phyloP scores from a whole-genome alignment of 768 basidiomycete species.

The Lentinula detonsa region DNA sequence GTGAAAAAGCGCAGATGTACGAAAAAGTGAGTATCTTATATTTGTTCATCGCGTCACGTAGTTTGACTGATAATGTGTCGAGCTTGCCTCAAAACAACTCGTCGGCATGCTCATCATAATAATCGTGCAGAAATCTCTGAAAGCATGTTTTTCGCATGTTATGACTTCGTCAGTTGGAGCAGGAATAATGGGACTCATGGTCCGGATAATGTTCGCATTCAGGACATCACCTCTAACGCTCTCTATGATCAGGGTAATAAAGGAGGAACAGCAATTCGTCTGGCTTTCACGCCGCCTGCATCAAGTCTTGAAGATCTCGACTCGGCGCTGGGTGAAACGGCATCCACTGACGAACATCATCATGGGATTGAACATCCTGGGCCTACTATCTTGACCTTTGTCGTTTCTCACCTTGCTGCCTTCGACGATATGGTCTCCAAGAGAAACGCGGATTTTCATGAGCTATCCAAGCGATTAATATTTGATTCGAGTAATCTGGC shows the following conservation, averaged over 20 bases:
- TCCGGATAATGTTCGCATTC: slow-evolving; percentile 18
- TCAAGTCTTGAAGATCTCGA: slow-evolving; percentile 1
- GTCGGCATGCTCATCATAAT: slow-evolving; percentile 79
- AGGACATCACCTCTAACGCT: not conserved
- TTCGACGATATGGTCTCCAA: slow-evolving; percentile 75
- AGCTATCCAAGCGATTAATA: slow-evolving; percentile 50
- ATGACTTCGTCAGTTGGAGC: slow-evolving; percentile 51
- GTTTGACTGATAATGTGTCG: not conserved
- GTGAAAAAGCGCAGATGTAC: slow-evolving; percentile 55
- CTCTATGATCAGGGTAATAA: slow-evolving; percentile 64
- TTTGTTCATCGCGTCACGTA: too few relatives aligned
- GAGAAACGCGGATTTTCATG: slow-evolving; percentile 70
- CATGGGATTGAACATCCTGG: slow-evolving; percentile 16
- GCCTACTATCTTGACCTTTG: slow-evolving; percentile 58
- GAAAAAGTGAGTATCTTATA: slow-evolving; percentile 45
- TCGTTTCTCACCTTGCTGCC: slow-evolving; percentile 80
- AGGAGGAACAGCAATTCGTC: slow-evolving; percentile 63
- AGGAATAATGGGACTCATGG: slow-evolving; percentile 78
- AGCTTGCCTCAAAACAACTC: slow-evolving; percentile 74
- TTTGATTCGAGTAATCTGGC: slow-evolving; percentile 33
- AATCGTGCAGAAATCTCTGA: slow-evolving; percentile 51
- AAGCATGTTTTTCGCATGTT: slow-evolving; percentile 46
- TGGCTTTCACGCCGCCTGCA: slow-evolving; percentile 45
- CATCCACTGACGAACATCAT: not conserved
- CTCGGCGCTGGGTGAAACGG: not conserved